Evolutionary conservation across 139 green algal genomes (phyloP), one percentile per base, ranked within the genome.

Genomic region (Chlamydomonas sp.): DNA sequence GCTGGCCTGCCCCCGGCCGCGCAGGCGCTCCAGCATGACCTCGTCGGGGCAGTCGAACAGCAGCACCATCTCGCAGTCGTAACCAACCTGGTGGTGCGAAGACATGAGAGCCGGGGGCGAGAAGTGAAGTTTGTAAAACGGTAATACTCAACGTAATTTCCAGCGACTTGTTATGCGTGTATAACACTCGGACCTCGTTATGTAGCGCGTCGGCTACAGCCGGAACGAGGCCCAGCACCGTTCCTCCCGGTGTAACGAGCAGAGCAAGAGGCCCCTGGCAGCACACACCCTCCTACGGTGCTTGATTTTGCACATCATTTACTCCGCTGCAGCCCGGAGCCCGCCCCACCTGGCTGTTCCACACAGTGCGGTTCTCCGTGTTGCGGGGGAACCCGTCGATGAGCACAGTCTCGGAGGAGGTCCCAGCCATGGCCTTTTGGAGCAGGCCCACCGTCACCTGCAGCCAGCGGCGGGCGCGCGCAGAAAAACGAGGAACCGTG

Each of bases 371-470:
- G 92, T 99, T 99, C 89, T 99, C 97, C 62, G 95, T 91, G 86
- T 99, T 99, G 57, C 97, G 90, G 2, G 97, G 97, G 82, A 99
- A 99, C 64, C 97, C 97, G 82, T 99, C 97, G 61, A 99, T 98
- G 2, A 99, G 89, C 80, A 99, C 96, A 20, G 80, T 91, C 2
- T 79, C 63, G 72, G 94, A 95, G 20, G 90, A 91, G 74, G 91
- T 96, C 0, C 91, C 90, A 15, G 89, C 82, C 96, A 99, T 99
- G 61, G 97, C 97, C 57, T 96, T 87, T 75, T 98, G 85, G 49
- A 99, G 92, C 81, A 99, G 89, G 18, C 91, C 90, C 16, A 99
- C 94, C 5, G 97, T 99, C 18, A 99, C 96, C 90, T 96, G 85
- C 31, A 77, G 20, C 49, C 5, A 18, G 78, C 8, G 20, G 63